Conservation (phyloP, 78 protist species). For the Goniomonas avonlea region DNA sequence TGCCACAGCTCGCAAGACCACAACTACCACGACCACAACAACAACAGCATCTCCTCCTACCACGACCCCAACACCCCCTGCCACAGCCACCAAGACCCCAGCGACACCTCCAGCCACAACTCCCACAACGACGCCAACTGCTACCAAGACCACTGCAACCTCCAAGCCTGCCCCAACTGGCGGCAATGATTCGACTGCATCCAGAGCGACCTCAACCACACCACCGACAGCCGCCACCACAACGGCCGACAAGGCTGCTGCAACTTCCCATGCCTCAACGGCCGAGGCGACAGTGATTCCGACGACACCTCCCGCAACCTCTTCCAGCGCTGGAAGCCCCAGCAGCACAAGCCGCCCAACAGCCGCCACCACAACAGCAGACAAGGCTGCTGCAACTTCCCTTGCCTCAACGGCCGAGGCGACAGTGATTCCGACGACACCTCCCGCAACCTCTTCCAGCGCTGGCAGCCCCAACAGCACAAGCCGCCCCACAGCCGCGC, state of each 20-base stretch:
- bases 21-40: neutral
- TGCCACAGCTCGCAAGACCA: neutral
- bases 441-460: no score
- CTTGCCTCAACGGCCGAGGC: no score
- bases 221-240: neutral
- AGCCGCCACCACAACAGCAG: no score
- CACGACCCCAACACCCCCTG: neutral
- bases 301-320: no score
- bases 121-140: neutral
- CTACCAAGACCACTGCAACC: neutral
- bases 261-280: no score
- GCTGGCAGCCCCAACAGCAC: no score
- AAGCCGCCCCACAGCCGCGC: no score
- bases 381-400: no score
- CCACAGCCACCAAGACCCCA: neutral
- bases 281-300: no score
- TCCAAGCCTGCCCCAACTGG: neutral
- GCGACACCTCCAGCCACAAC: neutral
- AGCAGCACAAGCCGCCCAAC: no score
- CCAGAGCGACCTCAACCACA: neutral
- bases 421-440: no score
- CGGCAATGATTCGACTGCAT: neutral
- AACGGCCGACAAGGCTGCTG: neutral
- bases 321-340: no score
- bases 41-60: neutral